A percentile compares a stretch with the other conserved stretches of the same genome.
Evolutionary conservation across 257 asterid genomes (phyloP).

Genomic region (Solanum megistacrolobum): DNA sequence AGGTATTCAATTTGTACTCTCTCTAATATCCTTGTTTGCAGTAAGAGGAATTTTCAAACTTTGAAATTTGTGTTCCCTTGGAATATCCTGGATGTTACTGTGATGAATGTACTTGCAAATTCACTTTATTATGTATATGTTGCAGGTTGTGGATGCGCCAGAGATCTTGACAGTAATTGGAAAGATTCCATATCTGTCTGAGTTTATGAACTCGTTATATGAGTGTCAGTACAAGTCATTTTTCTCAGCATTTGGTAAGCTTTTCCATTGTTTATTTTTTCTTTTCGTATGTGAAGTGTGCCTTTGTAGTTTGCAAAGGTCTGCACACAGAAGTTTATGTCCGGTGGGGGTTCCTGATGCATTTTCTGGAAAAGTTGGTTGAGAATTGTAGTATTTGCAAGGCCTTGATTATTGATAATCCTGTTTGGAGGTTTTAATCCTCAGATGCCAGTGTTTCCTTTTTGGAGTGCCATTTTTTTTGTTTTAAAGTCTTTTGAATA

Average conservation of each 20-base stretch:
- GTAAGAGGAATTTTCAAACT: not conserved
- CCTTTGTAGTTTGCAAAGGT: not conserved
- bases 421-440: not conserved
- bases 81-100: not conserved
- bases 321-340: not conserved
- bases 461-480: not conserved
- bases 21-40: not conserved
- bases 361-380: not conserved
- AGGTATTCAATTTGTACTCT: conserved; percentile 29
- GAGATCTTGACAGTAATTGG: conserved; percentile 85
- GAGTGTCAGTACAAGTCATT: conserved; percentile 81
- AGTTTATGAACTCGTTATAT: conserved; percentile 67
- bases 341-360: not conserved
- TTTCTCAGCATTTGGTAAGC: conserved; percentile 77
- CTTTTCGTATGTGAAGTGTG: not conserved
- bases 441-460: not conserved
- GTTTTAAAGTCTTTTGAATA: not conserved
- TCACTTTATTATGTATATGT: conserved; percentile 10
- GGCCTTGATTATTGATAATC: not conserved
- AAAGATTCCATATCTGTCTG: conserved; percentile 62
- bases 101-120: not conserved
- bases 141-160: conserved; percentile 93
- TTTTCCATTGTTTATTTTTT: not conserved
- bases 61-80: not conserved
- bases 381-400: not conserved